These are phyloP conservation scores for Suillus americanus DNA, from an alignment of 768 basidiomycete genomes.

Conservation along the genomic window DNA sequence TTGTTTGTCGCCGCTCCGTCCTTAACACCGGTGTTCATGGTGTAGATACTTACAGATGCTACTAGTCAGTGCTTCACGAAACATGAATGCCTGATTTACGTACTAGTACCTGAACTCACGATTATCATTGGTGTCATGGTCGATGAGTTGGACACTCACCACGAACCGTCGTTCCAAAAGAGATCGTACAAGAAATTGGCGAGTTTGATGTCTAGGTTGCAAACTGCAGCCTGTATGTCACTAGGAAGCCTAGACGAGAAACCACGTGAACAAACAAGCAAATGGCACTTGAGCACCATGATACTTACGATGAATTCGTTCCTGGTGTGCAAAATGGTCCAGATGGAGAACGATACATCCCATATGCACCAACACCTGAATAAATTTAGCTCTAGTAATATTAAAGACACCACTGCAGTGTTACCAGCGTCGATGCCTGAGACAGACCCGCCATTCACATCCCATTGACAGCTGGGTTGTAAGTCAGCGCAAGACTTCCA, in stretches of 20 bases:
- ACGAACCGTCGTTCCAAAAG: conserved; percentile 21
- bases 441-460: conserved; percentile 10
- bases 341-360: conserved; percentile 11
- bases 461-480: conserved; percentile 23
- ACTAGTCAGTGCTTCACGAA: not conserved
- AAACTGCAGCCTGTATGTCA: conserved; percentile 20
- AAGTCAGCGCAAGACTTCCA: not conserved
- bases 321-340: conserved; percentile 17
- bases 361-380: conserved; percentile 10
- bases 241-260: conserved; percentile 19
- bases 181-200: conserved; percentile 18
- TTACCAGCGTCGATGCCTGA: conserved; percentile 19
- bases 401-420: not conserved
- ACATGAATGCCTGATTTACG: not conserved
- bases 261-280: not conserved
- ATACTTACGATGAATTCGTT: conserved; percentile 22
- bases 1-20: conserved; percentile 20
- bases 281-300: not conserved
- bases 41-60: conserved; percentile 17
- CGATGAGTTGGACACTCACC: conserved; percentile 12
- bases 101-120: conserved; percentile 16
- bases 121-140: not conserved
- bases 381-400: conserved; percentile 9
- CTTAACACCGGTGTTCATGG: conserved; percentile 15
- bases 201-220: conserved; percentile 22